These are phyloP conservation scores for Mycena haematopus DNA, from an alignment of 768 basidiomycete species.

Conservation along the genomic window DNA sequence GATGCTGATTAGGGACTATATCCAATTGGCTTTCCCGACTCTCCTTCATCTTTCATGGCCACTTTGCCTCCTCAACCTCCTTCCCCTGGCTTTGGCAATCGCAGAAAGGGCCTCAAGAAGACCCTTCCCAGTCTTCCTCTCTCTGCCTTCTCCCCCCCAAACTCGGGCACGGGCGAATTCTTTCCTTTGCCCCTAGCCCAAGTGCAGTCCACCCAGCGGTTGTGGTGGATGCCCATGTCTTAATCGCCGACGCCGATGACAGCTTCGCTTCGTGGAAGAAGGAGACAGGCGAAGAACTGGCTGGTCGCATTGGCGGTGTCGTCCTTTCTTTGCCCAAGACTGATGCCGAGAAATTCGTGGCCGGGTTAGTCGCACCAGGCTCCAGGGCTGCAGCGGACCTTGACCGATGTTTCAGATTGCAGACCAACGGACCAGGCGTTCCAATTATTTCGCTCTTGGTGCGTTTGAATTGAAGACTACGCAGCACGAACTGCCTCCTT, in stretches of 20 bases:
- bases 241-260: slow-evolving; percentile 46
- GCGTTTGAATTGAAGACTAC: slow-evolving; percentile 61
- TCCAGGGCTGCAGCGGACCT: slow-evolving; percentile 4
- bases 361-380: slow-evolving; percentile 49
- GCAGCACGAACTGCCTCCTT: slow-evolving; percentile 47
- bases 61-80: slow-evolving; percentile 29
- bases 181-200: slow-evolving; percentile 77
- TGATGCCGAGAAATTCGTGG: slow-evolving; percentile 50
- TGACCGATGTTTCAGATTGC: slow-evolving; percentile 32
- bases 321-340: slow-evolving; percentile 59
- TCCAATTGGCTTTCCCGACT: not conserved
- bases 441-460: slow-evolving; percentile 64
- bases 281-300: slow-evolving; percentile 54
- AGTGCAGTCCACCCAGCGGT: slow-evolving; percentile 65
- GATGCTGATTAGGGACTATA: not conserved
- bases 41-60: slow-evolving; percentile 5
- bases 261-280: slow-evolving; percentile 58
- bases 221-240: slow-evolving; percentile 75
- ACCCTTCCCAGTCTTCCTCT: slow-evolving; percentile 74
- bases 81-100: slow-evolving; percentile 51
- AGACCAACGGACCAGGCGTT: slow-evolving; percentile 30
- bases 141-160: slow-evolving; percentile 79
- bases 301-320: slow-evolving; percentile 55
- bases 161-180: slow-evolving; percentile 65
- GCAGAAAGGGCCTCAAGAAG: slow-evolving; percentile 65